Percentiles rank a stretch among this genome's conserved stretches.
Conservation (phyloP, 345 rosid species). For the Microthlaspi erraticum region DNA sequence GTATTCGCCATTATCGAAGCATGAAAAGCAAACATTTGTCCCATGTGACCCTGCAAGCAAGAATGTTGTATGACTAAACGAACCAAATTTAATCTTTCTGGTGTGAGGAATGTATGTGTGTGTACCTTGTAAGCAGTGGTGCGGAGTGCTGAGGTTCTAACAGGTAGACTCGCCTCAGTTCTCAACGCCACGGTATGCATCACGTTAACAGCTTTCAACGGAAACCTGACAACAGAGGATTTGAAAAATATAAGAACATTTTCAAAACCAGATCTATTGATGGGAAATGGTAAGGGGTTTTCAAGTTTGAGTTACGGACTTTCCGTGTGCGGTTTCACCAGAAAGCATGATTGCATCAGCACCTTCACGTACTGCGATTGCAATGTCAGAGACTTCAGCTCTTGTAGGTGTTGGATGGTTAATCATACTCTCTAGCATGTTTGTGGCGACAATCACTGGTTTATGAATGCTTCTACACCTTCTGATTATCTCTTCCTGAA, state of each 20-base stretch:
- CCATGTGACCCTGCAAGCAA: slow-evolving; percentile 82
- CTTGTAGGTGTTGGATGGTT: slow-evolving; percentile 98
- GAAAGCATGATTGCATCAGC: slow-evolving; percentile 99
- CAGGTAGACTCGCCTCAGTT: slow-evolving; percentile 83
- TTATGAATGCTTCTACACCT: slow-evolving; percentile 87
- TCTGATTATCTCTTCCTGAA: slow-evolving; percentile 88
- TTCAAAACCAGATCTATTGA: slow-evolving; percentile 12
- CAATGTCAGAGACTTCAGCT: slow-evolving; percentile 97
- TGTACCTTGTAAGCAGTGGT: slow-evolving; percentile 63
- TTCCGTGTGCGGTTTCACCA: slow-evolving; percentile 99
- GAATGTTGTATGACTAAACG: slow-evolving; percentile 1
- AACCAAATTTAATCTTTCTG: background rate
- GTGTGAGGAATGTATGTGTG: slow-evolving; percentile 12
- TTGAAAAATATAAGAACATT: background rate
- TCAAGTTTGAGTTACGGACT: slow-evolving; percentile 52
- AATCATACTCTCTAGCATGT: slow-evolving; percentile 99
- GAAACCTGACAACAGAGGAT: slow-evolving; percentile 58
- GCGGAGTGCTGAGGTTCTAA: slow-evolving; percentile 59
- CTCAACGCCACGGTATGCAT: slow-evolving; percentile 94
- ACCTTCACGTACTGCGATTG: slow-evolving; percentile 95
- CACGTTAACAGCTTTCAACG: slow-evolving; percentile 89
- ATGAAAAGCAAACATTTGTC: slow-evolving; percentile 98
- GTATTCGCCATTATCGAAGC: slow-evolving; percentile 95
- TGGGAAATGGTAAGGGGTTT: background rate
- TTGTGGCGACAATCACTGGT: slow-evolving; percentile 95